Evolutionary conservation across 192 early-diverging fungal species (phyloP).

Genomic region (Coemansia pectinata): DNA sequence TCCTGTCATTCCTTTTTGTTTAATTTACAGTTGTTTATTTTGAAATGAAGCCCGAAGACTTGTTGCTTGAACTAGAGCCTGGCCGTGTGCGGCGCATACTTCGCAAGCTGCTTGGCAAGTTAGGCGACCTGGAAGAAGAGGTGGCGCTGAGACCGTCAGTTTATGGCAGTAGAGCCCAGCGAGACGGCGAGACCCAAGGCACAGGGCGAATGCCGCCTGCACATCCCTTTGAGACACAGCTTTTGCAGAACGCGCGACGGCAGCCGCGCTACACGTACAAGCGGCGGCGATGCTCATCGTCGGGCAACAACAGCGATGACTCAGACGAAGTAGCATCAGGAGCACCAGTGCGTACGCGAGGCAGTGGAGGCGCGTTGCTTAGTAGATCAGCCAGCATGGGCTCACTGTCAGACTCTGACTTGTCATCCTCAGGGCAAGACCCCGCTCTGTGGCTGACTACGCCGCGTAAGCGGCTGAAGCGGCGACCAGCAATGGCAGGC

Average conservation of each 20-base stretch:
- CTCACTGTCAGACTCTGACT: slow-evolving; percentile 35
- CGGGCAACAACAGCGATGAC: slow-evolving; percentile 14
- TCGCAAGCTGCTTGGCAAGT: slow-evolving; percentile 40
- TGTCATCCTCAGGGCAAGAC: slow-evolving; percentile 24
- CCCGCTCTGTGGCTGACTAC: slow-evolving; percentile 52
- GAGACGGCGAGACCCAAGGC: background rate
- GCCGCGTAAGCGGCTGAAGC: slow-evolving; percentile 40
- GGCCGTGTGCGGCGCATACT: slow-evolving; percentile 37
- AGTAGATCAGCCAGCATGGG: slow-evolving; percentile 28
- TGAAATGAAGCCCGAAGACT: slow-evolving; percentile 35
- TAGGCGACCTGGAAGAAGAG: slow-evolving; percentile 43
- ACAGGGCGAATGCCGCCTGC: slow-evolving; percentile 23
- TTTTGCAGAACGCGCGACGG: slow-evolving; percentile 1
- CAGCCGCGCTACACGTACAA: slow-evolving; percentile 51
- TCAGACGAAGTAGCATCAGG: background rate
- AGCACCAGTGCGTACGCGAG: background rate
- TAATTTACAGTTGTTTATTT: background rate
- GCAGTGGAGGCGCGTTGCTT: background rate
- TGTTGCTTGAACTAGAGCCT: slow-evolving; percentile 21
- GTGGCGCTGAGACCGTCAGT: slow-evolving; percentile 22
- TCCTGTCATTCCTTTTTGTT: background rate
- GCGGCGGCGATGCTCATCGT: slow-evolving; percentile 14
- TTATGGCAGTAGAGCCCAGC: background rate
- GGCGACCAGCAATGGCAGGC: background rate
- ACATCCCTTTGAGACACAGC: slow-evolving; percentile 29